Evolutionary conservation across 1,284 basidiomycete species (phyloP).

Genomic region (Rhodofomes roseus): DNA sequence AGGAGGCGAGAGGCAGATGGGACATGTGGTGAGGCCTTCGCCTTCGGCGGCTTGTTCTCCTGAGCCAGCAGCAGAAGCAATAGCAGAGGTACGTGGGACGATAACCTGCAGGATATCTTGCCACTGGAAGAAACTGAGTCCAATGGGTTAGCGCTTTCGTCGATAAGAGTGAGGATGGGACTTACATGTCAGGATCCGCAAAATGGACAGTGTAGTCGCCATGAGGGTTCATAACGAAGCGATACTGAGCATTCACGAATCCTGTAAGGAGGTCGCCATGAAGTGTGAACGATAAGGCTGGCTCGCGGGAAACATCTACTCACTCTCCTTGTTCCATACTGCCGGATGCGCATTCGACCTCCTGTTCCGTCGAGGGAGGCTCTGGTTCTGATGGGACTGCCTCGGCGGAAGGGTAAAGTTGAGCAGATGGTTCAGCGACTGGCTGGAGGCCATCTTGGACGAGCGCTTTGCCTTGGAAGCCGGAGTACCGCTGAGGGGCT

Average conservation of each 20-base stretch:
- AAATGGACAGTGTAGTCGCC: slow-evolving; percentile 95
- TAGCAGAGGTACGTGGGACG: slow-evolving; percentile 74
- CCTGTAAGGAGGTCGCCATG: slow-evolving; percentile 38
- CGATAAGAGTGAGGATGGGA: slow-evolving; percentile 15
- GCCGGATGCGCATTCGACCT: slow-evolving; percentile 58
- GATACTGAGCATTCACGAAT: slow-evolving; percentile 92
- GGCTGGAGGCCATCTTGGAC: slow-evolving; percentile 61
- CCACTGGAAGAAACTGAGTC: slow-evolving; percentile 85
- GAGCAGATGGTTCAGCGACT: slow-evolving; percentile 74
- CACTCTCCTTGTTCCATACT: slow-evolving; percentile 85
- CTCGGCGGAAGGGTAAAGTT: slow-evolving; percentile 84
- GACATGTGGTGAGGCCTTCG: slow-evolving; percentile 78
- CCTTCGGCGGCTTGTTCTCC: slow-evolving; percentile 35
- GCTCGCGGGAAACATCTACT: slow-evolving; percentile 34
- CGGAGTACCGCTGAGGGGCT: slow-evolving; percentile 15
- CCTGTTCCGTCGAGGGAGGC: slow-evolving; percentile 69
- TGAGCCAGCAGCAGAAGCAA: slow-evolving; percentile 47
- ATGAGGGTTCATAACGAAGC: slow-evolving; percentile 89
- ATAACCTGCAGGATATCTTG: slow-evolving; percentile 95
- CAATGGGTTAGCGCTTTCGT: slow-evolving; percentile 10
- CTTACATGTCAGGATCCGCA: slow-evolving; percentile 91
- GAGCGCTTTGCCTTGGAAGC: slow-evolving; percentile 46
- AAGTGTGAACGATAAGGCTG: slow-evolving; percentile 3
- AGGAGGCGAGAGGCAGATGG: slow-evolving; percentile 92
- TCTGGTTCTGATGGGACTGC: slow-evolving; percentile 53